phyloP scores from a whole-genome alignment of 2,329 filamentous ascomycete genomes.

The Madurella mycetomatis region DNA sequence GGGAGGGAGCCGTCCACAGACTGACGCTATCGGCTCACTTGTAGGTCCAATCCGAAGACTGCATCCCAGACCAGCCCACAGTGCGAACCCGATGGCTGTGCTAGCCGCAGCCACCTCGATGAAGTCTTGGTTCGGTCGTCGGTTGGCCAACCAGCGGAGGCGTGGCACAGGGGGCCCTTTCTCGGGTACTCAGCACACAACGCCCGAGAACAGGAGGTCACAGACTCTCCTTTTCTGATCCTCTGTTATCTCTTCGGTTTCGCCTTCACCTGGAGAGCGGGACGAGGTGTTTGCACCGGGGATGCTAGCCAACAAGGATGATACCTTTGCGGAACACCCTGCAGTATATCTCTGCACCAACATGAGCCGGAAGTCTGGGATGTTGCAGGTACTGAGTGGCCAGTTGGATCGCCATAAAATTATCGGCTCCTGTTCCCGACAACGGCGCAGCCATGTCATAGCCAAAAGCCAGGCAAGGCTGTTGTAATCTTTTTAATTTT shows the following conservation, averaged over 20 bases:
- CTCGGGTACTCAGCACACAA: background rate
- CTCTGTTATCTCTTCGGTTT: background rate
- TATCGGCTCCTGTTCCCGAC: background rate
- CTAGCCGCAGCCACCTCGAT: too few species aligned
- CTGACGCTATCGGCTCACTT: too few species aligned
- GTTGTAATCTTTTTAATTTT: too few species aligned
- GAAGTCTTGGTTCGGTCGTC: too few species aligned
- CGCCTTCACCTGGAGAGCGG: background rate
- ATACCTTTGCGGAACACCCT: background rate
- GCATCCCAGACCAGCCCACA: background rate
- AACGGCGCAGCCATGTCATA: too few species aligned
- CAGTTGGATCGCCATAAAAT: background rate
- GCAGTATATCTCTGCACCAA: background rate
- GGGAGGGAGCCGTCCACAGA: too few species aligned
- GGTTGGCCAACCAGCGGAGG: background rate
- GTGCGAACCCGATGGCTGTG: background rate
- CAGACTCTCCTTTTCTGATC: background rate
- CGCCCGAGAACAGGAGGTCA: background rate
- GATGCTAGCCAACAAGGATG: background rate
- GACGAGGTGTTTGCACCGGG: background rate
- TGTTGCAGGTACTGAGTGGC: background rate
- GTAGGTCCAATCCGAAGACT: too few species aligned
- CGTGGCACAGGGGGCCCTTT: background rate
- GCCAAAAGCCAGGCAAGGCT: background rate
- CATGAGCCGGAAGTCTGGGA: background rate